Evolutionary conservation across 306 rosid species (phyloP), one percentile per base, ranked within the genome.

Genomic region (Gastrolobium bilobum): DNA sequence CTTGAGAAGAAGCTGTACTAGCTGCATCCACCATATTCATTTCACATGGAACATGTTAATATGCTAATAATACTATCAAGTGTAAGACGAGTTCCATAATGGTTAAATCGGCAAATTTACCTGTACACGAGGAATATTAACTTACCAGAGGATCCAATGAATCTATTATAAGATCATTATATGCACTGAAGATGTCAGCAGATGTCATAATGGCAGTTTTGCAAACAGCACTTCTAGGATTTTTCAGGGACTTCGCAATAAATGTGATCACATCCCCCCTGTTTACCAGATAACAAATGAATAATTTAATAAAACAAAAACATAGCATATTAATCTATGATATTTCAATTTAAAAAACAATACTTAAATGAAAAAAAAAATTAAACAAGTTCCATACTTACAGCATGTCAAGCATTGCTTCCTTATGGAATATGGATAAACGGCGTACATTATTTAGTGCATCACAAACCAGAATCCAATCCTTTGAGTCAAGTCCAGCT

Each of bases 131-230:
- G 37, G 60, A 63, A 82, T 53, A 52, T 52, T 53, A 65, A 63
- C 77, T 86, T 90, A 96, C 99, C 93, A 93, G 72, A 83, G 97
- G 94, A 79, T 96, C 99, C 85, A 96, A 52, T 43, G 95, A 91
- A 80, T 96, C 99, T 65, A 96, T 78, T 37, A 91, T 74, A 42
- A 79, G 83, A 85, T 96, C 98, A 67, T 75, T 89, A 62, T 93
- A 96, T 37, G 94, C 91, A 8, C 59, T 75, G 88, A 96, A 96
- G 87, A 96, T 89, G 87, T 96, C 99, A 9, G 94, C 93, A 75
- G 97, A 91, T 54, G 99, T 89, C 99, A 93, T 93, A 59, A 93
- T 86, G n/a, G 99, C 97, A 68, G 99, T 96, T 86, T 96, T 96
- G 84, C 93, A 88, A 79, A 96, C 96, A 83, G 99, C 98, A 76